Conservation (phyloP, 345 rosid genomes). For the Camelina neglecta region DNA sequence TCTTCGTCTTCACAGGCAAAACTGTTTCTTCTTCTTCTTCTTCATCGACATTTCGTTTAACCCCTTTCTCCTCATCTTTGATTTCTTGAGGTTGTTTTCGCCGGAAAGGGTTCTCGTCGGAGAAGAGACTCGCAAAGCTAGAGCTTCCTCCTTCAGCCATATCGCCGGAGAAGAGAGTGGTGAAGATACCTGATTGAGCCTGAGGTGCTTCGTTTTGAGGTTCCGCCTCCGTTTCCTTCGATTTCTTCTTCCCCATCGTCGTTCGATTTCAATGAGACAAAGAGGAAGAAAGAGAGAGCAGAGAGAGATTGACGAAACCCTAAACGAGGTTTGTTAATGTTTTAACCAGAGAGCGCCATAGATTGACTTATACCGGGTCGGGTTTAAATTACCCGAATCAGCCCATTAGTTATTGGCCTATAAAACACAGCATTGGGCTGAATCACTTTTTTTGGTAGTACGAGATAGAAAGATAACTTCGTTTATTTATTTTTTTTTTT, state of each 20-base stretch:
- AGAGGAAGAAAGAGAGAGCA: slow-evolving; percentile 7
- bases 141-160: slow-evolving; percentile 23
- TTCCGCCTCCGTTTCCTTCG: slow-evolving; percentile 27
- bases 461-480: no score
- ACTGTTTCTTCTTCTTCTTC: slow-evolving; percentile 32
- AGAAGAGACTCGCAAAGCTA: slow-evolving; percentile 60
- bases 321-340: not conserved
- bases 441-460: not conserved
- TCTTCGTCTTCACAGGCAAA: slow-evolving; percentile 38
- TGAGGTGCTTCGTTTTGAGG: slow-evolving; percentile 17
- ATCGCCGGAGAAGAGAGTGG: slow-evolving; percentile 40
- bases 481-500: no score
- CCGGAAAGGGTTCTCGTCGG: slow-evolving; percentile 82
- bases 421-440: not conserved
- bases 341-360: slow-evolving; percentile 17
- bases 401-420: not conserved
- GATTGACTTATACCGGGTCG: slow-evolving; percentile 3
- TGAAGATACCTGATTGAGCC: slow-evolving; percentile 25
- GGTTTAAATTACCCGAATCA: not conserved
- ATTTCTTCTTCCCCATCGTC: slow-evolving; percentile 42
- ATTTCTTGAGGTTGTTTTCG: slow-evolving; percentile 56
- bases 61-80: slow-evolving; percentile 36
- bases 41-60: slow-evolving; percentile 14
- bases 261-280: slow-evolving; percentile 8
- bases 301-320: slow-evolving; percentile 28